Evolutionary conservation across 306 rosid genomes (phyloP), one percentile per base, ranked within the genome.

Genomic region (Malus orientalis): DNA sequence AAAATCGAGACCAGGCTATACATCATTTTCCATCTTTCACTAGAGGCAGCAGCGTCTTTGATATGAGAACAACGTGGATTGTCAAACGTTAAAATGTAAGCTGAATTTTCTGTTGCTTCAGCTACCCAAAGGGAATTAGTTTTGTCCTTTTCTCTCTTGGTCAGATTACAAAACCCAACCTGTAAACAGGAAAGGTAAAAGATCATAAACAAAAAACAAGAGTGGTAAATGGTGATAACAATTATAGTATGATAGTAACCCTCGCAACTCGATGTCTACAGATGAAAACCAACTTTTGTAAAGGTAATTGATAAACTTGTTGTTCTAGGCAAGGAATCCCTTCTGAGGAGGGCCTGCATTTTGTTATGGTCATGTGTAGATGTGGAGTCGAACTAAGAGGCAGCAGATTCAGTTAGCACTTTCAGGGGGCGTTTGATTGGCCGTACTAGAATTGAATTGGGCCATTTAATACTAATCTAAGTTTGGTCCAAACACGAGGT

Each of bases 141-240:
- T 30, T 87, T 85, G 81, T 95, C 98, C 83, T 86, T 88, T 62
- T 81, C 84, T 74, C 74, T 94, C 87, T 87, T 95, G 12, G 84
- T 80, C 74, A 92, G 91, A 88, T 92, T 92, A 84, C 88, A 90
- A 78, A 94, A 89, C 72, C 93, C 91, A 77, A 87, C 96, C 98
- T 95, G 91, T 80, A 47, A 74, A 64, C 4, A 49, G 55, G 55
- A 49, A 15, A 49, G 2, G 16, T 15, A 49, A 15, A 49, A 49
- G 20, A 49, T 1, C 45, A 42, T 40, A 2, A 9, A 42, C 45
- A 42, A 1, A 42, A 42, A 42, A 42, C 45, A 9, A 15, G 55
- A 15, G 55, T 15, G 8, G 55, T 49, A 49, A 15, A 49, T 63
- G 44, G 68, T 63, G 30, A 61, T 25, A 6, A 18, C 4, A 60